These are phyloP conservation scores for Aspergillus fumigatiaffinis DNA, from an alignment of 2,329 filamentous ascomycete genomes.

Conservation along the genomic window DNA sequence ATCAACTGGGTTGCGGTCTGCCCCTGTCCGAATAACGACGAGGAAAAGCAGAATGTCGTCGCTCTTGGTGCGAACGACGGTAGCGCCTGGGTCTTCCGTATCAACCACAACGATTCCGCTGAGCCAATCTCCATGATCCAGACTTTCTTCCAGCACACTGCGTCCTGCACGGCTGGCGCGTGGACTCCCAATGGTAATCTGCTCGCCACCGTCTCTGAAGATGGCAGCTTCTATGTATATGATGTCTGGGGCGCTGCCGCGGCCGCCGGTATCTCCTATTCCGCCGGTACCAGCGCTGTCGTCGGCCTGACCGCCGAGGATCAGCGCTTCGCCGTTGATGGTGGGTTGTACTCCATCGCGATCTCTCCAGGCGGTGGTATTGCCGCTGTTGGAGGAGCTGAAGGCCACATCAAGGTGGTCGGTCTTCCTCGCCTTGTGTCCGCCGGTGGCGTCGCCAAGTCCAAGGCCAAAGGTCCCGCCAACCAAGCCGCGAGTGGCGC, in stretches of 20 bases:
- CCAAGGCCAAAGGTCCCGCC: conserved; percentile 47
- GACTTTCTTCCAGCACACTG: conserved; percentile 88
- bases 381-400: conserved; percentile 81
- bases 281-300: conserved; percentile 59
- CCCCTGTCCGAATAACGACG: conserved; percentile 53
- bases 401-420: conserved; percentile 79
- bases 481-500: conserved; percentile 31
- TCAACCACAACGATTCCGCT: conserved; percentile 62
- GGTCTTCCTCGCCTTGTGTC: conserved; percentile 65
- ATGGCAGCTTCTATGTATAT: conserved; percentile 85
- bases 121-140: conserved; percentile 75
- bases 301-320: conserved; percentile 75
- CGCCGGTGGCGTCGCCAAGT: conserved; percentile 39
- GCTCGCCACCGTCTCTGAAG: conserved; percentile 84
- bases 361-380: conserved; percentile 75
- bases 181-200: conserved; percentile 88
- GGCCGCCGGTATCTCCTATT: conserved; percentile 56
- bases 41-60: conserved; percentile 69
- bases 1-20: conserved; percentile 86
- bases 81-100: conserved; percentile 91
- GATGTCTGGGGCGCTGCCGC: conserved; percentile 81
- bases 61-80: conserved; percentile 88
- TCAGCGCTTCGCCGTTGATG: conserved; percentile 87
- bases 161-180: conserved; percentile 77
- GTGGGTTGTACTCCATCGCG: conserved; percentile 83